Base-by-base conservation (phyloP, 805 yeast genomes). In the Jamesozyma rosinii region DNA sequence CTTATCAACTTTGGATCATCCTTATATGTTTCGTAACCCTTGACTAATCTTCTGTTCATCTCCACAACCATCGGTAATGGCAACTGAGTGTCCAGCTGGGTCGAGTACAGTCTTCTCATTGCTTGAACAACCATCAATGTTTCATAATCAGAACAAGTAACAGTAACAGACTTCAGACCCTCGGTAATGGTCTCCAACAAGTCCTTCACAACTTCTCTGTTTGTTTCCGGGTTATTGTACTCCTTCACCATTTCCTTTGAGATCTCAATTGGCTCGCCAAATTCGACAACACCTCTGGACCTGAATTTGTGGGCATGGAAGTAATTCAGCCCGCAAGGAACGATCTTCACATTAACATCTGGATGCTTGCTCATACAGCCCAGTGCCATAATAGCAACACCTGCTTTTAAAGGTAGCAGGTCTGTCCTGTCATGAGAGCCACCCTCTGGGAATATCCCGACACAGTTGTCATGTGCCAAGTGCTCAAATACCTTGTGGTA, bases 281-380 rank as follows among this genome's bases (percentile, higher is more conserved):
- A 90, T 64, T 90, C 98, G 38, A 92, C 75, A 15, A 90, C 95
- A 2, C 96, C 97, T 53, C 98, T 75, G 5, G 95, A 86, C 63
- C 98, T 75, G 67, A 92, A 90, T 61, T 85, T 88, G 66, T 90
- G 95, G 4, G 96, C 90, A 58, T 86, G 95, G 74, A 90, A 90
- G 65, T 90, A 90, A 65, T 90, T 90, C 90, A 92, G 82, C 35
- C 98, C 98, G 59, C 95, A 88, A 3, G 97, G 97, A 13, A 92
- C 95, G 51, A 90, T 86, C 53, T 81, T 79, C 3, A 90, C 90
- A 44, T 81, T 79, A 46, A 83, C 78, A 37, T 75, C 74, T 0
- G 92, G 87, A 53, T 84, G 75, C 46, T 77, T 72, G 20, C 79
- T 83, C 78, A 89, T 76, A 9, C 97, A 92, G 8, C 97, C 98